Base-by-base conservation (phyloP, 2,329 filamentous ascomycete species). In the Fusarium abutilonis region DNA sequence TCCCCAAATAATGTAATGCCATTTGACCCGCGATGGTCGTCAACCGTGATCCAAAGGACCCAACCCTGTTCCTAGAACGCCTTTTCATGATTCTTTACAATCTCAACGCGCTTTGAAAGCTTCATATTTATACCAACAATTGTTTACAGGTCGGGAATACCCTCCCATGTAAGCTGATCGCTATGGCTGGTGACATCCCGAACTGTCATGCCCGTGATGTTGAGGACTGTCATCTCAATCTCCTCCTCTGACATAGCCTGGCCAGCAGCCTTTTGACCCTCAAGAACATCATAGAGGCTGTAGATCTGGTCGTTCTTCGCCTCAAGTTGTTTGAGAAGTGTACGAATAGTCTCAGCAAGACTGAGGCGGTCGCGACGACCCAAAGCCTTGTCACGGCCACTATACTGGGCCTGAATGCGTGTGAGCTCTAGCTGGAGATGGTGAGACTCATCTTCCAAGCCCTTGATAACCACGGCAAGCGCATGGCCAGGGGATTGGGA, bases 401-500 rank as follows among this genome's bases (percentile, higher is more conserved):
- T 86, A 75, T 92, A 92, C 34, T 83, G 77, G 4, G 80, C 80
- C 67, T 89, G 85, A 55, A 86, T 83, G 31, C 82, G 75, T 1
- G 83, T 79, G n/a, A 93, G 83, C 68, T 89, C 83, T 65, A 89
- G 82, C 75, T 91, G 89, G 49, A 96, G 77, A 72, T 96, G 91
- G 11, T 83, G 82, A 40, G 93, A 83, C 74, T 97, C 93, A 72
- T 96, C 92, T 66, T 91, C 83, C 4, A 96, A 79, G 8, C 87
- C 84, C 76, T 96, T 95, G 73, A 96, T 88, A 19, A 96, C 90
- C n/a, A 88, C 86, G 8, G 90, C 89, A 21, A 97, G 84, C 9
- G 92, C 92, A 39, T 88, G 77, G 5, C 84, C 86, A 0, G 92
- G 92, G 2, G 86, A 79, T 70, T 91, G 88, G 1, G 88, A 82